Conservation (phyloP, 768 basidiomycete species). For the Podaxis sp. region DNA sequence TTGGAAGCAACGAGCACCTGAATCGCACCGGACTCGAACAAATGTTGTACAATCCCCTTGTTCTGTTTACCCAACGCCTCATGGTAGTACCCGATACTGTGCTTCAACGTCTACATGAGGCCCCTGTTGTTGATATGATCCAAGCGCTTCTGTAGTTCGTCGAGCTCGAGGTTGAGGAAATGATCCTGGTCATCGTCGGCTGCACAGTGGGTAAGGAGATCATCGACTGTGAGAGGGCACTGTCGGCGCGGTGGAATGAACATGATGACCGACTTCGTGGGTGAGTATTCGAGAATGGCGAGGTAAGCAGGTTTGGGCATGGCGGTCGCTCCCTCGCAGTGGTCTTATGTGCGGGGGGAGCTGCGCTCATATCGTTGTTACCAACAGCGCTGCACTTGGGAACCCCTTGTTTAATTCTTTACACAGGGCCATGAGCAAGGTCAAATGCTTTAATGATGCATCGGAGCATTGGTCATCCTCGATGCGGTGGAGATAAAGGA, state of each 20-base stretch:
- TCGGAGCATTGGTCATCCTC: not conserved
- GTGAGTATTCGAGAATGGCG: conserved; percentile 84
- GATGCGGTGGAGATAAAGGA: not conserved
- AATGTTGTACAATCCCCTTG: conserved; percentile 87
- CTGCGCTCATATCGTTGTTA: not conserved
- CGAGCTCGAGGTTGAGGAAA: conserved; percentile 86
- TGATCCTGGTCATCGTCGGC: conserved; percentile 83
- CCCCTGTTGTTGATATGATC: conserved; percentile 78
- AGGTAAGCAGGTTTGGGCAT: conserved; percentile 99
- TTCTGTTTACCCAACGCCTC: conserved; percentile 92
- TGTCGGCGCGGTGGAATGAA: conserved; percentile 95
- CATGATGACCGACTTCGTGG: conserved; percentile 81
- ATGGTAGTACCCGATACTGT: conserved; percentile 94
- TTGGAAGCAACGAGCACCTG: conserved; percentile 85
- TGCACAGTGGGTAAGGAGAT: conserved; percentile 82
- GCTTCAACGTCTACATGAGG: conserved; percentile 77
- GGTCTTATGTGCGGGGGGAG: not conserved
- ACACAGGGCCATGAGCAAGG: not conserved
- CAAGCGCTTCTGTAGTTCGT: conserved; percentile 83
- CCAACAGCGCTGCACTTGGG: not conserved
- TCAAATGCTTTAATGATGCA: not conserved
- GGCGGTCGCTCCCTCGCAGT: conserved; percentile 64
- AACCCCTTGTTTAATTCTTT: not conserved
- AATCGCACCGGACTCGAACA: conserved; percentile 93
- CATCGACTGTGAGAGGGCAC: conserved; percentile 90